Conservation (phyloP, 495 filamentous ascomycete species). For the Xylaria intraflava region DNA sequence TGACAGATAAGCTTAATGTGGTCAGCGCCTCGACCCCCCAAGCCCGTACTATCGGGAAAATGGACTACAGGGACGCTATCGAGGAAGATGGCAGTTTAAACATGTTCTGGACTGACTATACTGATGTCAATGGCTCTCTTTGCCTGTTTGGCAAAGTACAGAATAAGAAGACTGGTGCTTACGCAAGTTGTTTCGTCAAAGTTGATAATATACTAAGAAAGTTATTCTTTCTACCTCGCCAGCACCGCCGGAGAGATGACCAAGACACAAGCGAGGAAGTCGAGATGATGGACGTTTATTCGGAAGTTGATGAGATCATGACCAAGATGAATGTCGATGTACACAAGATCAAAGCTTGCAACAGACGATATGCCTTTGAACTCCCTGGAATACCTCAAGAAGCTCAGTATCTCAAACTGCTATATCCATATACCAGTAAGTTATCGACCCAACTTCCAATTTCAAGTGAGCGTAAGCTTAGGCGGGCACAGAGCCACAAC, state of each 20-base stretch:
- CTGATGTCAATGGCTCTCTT: slow-evolving; percentile 83
- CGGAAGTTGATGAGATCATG: slow-evolving; percentile 83
- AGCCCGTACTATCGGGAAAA: slow-evolving; percentile 61
- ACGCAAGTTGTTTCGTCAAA: slow-evolving; percentile 91
- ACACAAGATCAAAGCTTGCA: slow-evolving; percentile 88
- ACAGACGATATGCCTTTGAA: slow-evolving; percentile 93
- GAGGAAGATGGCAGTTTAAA: slow-evolving; percentile 87
- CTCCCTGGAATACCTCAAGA: slow-evolving; percentile 81
- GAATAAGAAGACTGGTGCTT: slow-evolving; percentile 72
- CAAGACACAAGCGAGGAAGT: slow-evolving; percentile 72
- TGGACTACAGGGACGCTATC: slow-evolving; percentile 70
- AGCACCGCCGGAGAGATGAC: slow-evolving; percentile 51
- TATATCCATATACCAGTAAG: slow-evolving; percentile 76
- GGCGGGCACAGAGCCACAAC: slow-evolving; percentile 47
- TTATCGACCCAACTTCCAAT: not conserved
- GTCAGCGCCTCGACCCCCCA: slow-evolving; percentile 58
- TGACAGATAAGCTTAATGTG: slow-evolving; percentile 81
- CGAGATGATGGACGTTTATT: slow-evolving; percentile 81
- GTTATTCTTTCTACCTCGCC: slow-evolving; percentile 84
- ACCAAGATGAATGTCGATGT: slow-evolving; percentile 70
- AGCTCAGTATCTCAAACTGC: slow-evolving; percentile 81
- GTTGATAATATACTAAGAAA: slow-evolving; percentile 92
- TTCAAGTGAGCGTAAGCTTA: slow-evolving; percentile 2
- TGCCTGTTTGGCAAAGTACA: slow-evolving; percentile 95
- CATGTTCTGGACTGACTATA: slow-evolving; percentile 97